Evolutionary conservation across 768 basidiomycete species (phyloP), one percentile per base, ranked within the genome.

Genomic region (Leccinum olivaceopallidum): DNA sequence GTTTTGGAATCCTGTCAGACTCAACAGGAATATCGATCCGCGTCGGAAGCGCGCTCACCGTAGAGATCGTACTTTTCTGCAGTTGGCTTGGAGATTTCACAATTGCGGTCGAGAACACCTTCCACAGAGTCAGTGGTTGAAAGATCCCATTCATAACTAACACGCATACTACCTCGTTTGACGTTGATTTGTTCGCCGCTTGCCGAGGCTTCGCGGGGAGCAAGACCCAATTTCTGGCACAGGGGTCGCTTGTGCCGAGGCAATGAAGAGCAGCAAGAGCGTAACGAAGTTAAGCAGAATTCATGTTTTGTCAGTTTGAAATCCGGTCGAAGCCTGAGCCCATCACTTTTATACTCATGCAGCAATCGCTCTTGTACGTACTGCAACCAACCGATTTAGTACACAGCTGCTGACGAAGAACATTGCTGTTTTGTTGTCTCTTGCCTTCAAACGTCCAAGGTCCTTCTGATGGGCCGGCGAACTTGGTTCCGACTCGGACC

Each of bases 221-320:
- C 42, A 2, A 44, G 39, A 9, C 9, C 30, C 28, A 30, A 7
- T 30, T 53, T 60, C 7, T 30, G 30, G 30, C 2, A 8, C 30
- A 54, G 60, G 49, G 18, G 7, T 2, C 9, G 47, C 58, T 44
- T 50, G 53, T 12, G 28, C 53, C 18, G 39, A n/a, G 16, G 32
- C 9, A 6, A 60, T 20, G 36, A 50, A 50, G 36, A 61, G 37
- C 28, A 30, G 37, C 32, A 60, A 36, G 30, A 62, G 16, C 12
- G 16, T 39, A 39, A 18, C 3, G 13, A 24, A 24, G 24, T 24
- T 24, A 49, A 34, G 37, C 8, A 53, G 6, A 52, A 26, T 24
- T 49, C 58, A 55, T 55, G 18, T 24, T 55, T 18, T 39, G 37
- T 39, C 6, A 39, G 37, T 39, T 39, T 18, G 16, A 7, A 39